A percentile compares a stretch with the other conserved stretches of the same genome.
Evolutionary conservation across 129 eudicot genomes (phyloP).

Genomic region (Artemisia annua): DNA sequence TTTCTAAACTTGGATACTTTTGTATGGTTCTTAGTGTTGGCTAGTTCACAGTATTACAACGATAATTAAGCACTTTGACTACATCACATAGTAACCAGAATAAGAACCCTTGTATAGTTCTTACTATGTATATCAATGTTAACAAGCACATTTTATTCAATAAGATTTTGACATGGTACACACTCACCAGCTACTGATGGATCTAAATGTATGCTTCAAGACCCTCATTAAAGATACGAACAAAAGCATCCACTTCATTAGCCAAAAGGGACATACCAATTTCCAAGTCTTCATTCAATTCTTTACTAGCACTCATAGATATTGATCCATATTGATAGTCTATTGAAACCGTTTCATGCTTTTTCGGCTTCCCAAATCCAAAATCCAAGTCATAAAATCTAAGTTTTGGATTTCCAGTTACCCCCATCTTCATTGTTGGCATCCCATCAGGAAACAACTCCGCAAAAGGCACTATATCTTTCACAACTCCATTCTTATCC

Average conservation of each 20-base stretch:
- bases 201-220: background rate
- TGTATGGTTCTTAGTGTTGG: too few species aligned
- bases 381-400: background rate
- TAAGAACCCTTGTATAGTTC: too few species aligned
- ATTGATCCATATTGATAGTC: background rate
- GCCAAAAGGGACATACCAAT: constrained; percentile 1
- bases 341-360: background rate
- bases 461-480: background rate
- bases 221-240: constrained; percentile 5
- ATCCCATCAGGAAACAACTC: background rate
- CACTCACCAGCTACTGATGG: background rate
- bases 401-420: background rate
- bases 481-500: background rate
- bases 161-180: background rate
- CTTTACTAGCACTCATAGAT: constrained; percentile 2
- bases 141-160: too few species aligned
- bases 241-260: background rate
- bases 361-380: constrained; percentile 1
- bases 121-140: too few species aligned
- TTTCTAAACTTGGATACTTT: too few species aligned
- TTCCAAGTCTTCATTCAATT: background rate
- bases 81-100: too few species aligned
- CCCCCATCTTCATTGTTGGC: background rate
- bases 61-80: too few species aligned
- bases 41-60: too few species aligned